Evolutionary conservation across 1,284 basidiomycete genomes (phyloP).

Genomic region (Meira miltonrushii): DNA sequence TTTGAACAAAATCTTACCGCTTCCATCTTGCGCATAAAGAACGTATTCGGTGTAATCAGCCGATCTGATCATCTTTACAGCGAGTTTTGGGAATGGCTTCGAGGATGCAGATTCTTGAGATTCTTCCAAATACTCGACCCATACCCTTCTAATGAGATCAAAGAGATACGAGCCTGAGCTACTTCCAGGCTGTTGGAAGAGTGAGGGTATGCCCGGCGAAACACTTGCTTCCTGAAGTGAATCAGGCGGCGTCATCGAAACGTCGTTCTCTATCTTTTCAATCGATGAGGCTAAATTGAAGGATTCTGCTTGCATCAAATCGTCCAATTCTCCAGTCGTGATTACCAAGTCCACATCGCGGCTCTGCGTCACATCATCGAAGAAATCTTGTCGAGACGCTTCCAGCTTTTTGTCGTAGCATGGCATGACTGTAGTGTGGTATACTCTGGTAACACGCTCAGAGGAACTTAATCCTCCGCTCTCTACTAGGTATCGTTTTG

Average conservation of each 20-base stretch:
- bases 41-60: slow-evolving; percentile 65
- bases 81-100: slow-evolving; percentile 23
- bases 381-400: slow-evolving; percentile 64
- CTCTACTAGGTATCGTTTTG: slow-evolving; percentile 64
- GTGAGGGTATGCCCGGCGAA: slow-evolving; percentile 60
- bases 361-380: slow-evolving; percentile 50
- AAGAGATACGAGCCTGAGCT: slow-evolving; percentile 92
- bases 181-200: slow-evolving; percentile 73
- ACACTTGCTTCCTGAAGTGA: background rate
- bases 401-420: slow-evolving; percentile 99
- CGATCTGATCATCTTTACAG: slow-evolving; percentile 38
- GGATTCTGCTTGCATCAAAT: slow-evolving; percentile 73
- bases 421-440: slow-evolving; percentile 96
- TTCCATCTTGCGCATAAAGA: slow-evolving; percentile 48
- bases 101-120: slow-evolving; percentile 7
- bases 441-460: slow-evolving; percentile 51
- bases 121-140: slow-evolving; percentile 25
- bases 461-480: background rate
- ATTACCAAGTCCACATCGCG: slow-evolving; percentile 95
- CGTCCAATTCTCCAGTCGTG: slow-evolving; percentile 89
- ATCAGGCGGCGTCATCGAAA: background rate
- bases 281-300: slow-evolving; percentile 66
- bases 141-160: slow-evolving; percentile 46
- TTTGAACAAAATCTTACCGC: slow-evolving; percentile 65
- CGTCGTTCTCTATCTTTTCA: slow-evolving; percentile 57